Conservation (phyloP, 1,284 basidiomycete genomes). For the Rhodofomes roseus region DNA sequence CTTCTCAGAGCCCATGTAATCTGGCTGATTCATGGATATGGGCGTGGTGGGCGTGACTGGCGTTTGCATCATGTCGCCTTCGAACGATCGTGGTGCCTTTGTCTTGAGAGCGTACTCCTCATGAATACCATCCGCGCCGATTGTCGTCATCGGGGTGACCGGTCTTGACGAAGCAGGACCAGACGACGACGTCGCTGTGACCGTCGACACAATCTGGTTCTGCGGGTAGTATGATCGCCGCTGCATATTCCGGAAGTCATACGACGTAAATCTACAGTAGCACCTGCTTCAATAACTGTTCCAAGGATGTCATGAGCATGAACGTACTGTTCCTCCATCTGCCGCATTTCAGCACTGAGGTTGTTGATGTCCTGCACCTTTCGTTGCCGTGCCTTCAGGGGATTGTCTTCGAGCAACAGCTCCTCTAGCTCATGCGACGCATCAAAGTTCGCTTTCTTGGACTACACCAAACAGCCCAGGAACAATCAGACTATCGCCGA, state of each 20-base stretch:
- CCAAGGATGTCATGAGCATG: not conserved
- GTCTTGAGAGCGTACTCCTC: constrained; percentile 23
- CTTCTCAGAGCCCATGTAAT: constrained; percentile 21
- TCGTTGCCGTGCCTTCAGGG: constrained; percentile 90
- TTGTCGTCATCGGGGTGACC: constrained; percentile 37
- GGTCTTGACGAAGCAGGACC: constrained; percentile 41
- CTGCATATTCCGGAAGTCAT: constrained; percentile 82
- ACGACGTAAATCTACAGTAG: constrained; percentile 65
- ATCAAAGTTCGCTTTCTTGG: constrained; percentile 98
- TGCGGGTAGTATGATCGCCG: constrained; percentile 80
- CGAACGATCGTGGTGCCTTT: constrained; percentile 19
- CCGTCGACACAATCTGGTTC: constrained; percentile 54
- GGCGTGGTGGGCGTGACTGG: constrained; percentile 14
- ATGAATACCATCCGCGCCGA: constrained; percentile 23
- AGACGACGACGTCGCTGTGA: constrained; percentile 46
- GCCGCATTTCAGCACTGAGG: constrained; percentile 86
- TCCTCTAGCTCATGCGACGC: constrained; percentile 99
- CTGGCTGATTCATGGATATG: constrained; percentile 22
- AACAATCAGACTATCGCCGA: constrained; percentile 3
- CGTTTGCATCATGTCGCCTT: constrained; percentile 25
- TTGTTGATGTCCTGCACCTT: constrained; percentile 84
- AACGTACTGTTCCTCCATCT: constrained; percentile 97
- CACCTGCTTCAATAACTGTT: not conserved
- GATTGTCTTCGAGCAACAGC: constrained; percentile 93
- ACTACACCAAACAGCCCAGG: constrained; percentile 41